A percentile compares a stretch with the other conserved stretches of the same genome.
Evolutionary conservation across 768 basidiomycete genomes (phyloP).

Genomic region (Hypholoma fasciculare): DNA sequence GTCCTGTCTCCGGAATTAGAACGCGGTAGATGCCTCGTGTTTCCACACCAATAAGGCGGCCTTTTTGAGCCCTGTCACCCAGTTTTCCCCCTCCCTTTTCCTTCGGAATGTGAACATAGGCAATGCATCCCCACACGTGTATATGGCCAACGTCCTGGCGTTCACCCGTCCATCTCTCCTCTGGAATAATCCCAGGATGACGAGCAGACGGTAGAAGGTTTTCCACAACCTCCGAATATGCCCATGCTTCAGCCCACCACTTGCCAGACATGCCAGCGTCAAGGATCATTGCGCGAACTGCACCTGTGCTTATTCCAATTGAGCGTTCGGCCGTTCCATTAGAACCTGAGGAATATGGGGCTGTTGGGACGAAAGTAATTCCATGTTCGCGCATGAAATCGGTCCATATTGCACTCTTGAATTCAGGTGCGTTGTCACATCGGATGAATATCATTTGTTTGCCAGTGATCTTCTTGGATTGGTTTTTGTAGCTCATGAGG

Average conservation of each 20-base stretch:
- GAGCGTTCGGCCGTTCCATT: slow-evolving; percentile 8
- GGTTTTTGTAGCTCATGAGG: neutral
- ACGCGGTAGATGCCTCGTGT: no score
- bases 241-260: slow-evolving; percentile 12
- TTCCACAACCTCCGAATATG: neutral
- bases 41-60: no score
- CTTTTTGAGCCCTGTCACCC: neutral
- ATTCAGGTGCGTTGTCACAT: slow-evolving; percentile 11
- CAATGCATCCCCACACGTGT: slow-evolving; percentile 7
- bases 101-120: neutral
- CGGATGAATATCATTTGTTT: slow-evolving; percentile 7
- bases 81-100: neutral
- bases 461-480: slow-evolving; percentile 1
- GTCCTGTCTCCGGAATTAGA: no score
- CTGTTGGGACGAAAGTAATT: neutral
- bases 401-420: neutral
- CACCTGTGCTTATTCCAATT: neutral
- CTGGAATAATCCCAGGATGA: slow-evolving; percentile 12
- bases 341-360: slow-evolving; percentile 1
- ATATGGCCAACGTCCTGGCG: slow-evolving; percentile 13
- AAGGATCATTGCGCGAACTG: neutral
- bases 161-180: slow-evolving; percentile 14
- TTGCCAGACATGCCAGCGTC: slow-evolving; percentile 1
- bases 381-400: slow-evolving; percentile 2
- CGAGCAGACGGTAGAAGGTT: slow-evolving; percentile 12